Evolutionary conservation across 2,329 filamentous ascomycete genomes (phyloP).

Genomic region (Verticillium dahliae): DNA sequence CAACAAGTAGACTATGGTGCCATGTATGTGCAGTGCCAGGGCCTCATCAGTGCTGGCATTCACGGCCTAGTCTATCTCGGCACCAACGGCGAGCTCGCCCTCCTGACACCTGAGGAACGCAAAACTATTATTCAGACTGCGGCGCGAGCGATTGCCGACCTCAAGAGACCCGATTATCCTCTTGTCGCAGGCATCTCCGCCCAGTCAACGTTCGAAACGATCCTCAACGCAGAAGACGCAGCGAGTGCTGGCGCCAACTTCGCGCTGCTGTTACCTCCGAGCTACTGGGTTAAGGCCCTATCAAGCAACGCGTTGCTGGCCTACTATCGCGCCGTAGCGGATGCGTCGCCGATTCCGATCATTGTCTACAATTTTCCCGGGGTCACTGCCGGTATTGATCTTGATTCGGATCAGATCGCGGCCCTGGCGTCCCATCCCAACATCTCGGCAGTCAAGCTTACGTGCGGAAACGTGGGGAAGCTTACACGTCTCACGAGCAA

Average conservation of each 20-base stretch:
- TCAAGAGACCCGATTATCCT: constrained; percentile 26
- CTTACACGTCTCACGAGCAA: constrained; percentile 39
- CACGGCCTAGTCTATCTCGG: constrained; percentile 39
- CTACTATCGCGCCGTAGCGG: constrained; percentile 58
- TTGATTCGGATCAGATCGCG: constrained; percentile 14
- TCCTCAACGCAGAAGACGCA: constrained; percentile 60
- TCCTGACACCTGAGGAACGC: constrained; percentile 32
- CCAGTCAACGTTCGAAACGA: constrained; percentile 60
- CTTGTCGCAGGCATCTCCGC: constrained; percentile 38
- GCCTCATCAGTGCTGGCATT: constrained; percentile 34
- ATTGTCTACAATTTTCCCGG: constrained; percentile 17
- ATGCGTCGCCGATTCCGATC: constrained; percentile 28
- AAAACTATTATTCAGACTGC: constrained; percentile 31
- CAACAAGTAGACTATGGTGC: constrained; percentile 37
- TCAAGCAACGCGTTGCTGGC: constrained; percentile 49
- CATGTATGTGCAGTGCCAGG: constrained; percentile 33
- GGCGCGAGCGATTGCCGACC: constrained; percentile 27
- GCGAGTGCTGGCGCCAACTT: constrained; percentile 58
- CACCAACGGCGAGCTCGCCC: constrained; percentile 38
- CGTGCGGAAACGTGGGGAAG: constrained; percentile 50
- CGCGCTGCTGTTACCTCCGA: constrained; percentile 61
- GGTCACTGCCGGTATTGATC: constrained; percentile 14
- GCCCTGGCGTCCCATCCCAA: constrained; percentile 50
- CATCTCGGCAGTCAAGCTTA: constrained; percentile 50
- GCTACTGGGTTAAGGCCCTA: constrained; percentile 59